Evolutionary conservation across 305 asterid genomes (phyloP).

Genomic region (Lippia alba): DNA sequence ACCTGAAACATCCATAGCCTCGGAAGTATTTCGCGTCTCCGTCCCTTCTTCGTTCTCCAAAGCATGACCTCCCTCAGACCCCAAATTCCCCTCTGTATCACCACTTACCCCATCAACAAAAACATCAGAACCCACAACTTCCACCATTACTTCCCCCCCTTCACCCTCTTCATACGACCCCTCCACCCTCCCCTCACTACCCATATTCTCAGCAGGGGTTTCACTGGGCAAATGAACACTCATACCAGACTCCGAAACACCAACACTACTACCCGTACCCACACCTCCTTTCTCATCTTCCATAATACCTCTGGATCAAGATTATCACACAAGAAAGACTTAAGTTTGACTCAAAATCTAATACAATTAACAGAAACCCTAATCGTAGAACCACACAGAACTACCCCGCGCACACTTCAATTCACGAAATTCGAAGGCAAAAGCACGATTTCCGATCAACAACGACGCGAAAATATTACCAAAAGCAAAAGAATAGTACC

Average conservation of each 20-base stretch:
- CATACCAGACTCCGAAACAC: conserved; percentile 45
- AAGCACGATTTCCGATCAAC: no score
- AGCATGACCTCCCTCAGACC: conserved; percentile 39
- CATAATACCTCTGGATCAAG: conserved; percentile 66
- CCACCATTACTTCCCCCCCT: conserved; percentile 77
- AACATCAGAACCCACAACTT: conserved; percentile 80
- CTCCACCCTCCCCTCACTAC: conserved; percentile 46
- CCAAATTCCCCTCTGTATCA: conserved; percentile 43
- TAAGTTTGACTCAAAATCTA: conserved; percentile 22
- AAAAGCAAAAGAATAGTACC: no score
- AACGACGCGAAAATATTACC: no score
- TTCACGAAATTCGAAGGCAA: conserved; percentile 30
- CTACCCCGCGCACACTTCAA: conserved; percentile 31
- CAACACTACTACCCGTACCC: conserved; percentile 49
- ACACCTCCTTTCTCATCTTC: conserved; percentile 66
- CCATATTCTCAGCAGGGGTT: conserved; percentile 38
- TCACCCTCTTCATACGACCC: conserved; percentile 51
- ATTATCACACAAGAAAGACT: conserved; percentile 36
- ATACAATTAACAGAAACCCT: conserved; percentile 41
- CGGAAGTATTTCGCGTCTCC: conserved; percentile 29
- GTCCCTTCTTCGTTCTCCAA: conserved; percentile 40
- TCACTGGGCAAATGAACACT: conserved; percentile 45
- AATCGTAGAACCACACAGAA: conserved; percentile 33
- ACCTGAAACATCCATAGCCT: conserved; percentile 31
- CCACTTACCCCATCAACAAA: conserved; percentile 76